Evolutionary conservation across 805 yeast genomes (phyloP).

Genomic region (Torulaspora quercuum): DNA sequence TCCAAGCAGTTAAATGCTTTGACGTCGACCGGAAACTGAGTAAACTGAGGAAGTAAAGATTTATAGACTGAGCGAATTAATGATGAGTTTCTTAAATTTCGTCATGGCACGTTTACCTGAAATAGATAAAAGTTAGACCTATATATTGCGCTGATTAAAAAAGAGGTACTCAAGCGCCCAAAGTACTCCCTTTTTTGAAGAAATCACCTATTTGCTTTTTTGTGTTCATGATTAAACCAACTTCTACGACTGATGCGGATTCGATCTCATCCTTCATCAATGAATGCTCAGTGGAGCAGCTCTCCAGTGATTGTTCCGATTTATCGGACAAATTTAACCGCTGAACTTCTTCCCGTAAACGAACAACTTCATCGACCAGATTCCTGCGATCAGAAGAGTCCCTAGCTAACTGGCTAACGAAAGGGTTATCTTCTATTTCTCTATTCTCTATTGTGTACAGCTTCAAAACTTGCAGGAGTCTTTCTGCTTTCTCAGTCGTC

Average conservation of each 20-base stretch:
- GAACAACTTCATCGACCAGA: conserved; percentile 23
- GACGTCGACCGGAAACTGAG: conserved; percentile 3
- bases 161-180: neutral
- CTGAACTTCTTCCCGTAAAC: conserved; percentile 24
- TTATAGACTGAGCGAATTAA: too few species aligned
- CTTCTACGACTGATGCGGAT: conserved; percentile 24
- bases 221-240: conserved; percentile 25
- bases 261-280: conserved; percentile 9
- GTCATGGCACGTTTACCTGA: neutral
- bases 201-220: conserved; percentile 30
- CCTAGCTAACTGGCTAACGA: conserved; percentile 17
- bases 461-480: conserved; percentile 24
- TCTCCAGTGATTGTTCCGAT: conserved; percentile 1
- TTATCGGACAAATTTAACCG: conserved; percentile 14
- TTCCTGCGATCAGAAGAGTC: conserved; percentile 21
- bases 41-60: neutral
- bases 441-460: conserved; percentile 17
- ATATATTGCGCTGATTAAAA: too few species aligned
- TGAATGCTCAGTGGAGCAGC: neutral
- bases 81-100: too few species aligned
- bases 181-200: conserved; percentile 16
- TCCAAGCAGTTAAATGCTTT: conserved; percentile 33
- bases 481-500: conserved; percentile 19
- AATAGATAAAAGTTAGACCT: neutral
- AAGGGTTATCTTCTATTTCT: conserved; percentile 17